Base-by-base conservation (phyloP, 768 basidiomycete species). In the Naganishia antarctica region DNA sequence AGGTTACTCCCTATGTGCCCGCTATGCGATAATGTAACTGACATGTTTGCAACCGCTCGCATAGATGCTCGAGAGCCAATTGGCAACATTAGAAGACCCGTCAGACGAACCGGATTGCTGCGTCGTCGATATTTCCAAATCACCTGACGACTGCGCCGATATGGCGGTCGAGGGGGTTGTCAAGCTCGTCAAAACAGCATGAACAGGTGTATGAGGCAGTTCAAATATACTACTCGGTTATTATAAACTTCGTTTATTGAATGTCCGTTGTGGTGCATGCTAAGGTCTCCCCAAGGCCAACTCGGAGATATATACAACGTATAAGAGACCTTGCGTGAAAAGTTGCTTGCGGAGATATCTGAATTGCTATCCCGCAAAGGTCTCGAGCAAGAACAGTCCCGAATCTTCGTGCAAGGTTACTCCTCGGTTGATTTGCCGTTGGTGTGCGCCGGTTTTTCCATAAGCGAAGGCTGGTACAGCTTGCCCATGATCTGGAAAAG, bases 81-180 rank as follows among this genome's bases (percentile, higher is more conserved):
- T 75, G 3, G 71, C 72, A 8, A 73, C 71, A 21, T 63, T 77
- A 7, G 71, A 77, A 53, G 74, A 77, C 61, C 76, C 76, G 7
- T 28, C 66, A 0, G 72, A 69, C 5, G 76, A 77, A 31, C 50
- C 64, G 5, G 76, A 73, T 31, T 74, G 75, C 6, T 65, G 66
- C 16, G 63, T 63, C 31, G 74, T 75, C 11, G 71, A 75, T 45
- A 77, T 77, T 40, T 70, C 64, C 32, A 62, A 63, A 50, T 60
- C 47, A 2, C 65, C 59, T 26, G 72, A 75, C 41, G 68, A 71
- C 15, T 73, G 74, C 6, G 72, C 68, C 4, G 59, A 67, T 43
- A 47, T 62, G 40, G 74, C 75, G 12, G 66, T 66, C 1, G 47
- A 68, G 40, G 69, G 70, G 16, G 65, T 76, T 6, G 9, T 67